Evolutionary conservation across 176 grass and related monocot genomes (phyloP).

Genomic region (Bothriochloa decipiens): DNA sequence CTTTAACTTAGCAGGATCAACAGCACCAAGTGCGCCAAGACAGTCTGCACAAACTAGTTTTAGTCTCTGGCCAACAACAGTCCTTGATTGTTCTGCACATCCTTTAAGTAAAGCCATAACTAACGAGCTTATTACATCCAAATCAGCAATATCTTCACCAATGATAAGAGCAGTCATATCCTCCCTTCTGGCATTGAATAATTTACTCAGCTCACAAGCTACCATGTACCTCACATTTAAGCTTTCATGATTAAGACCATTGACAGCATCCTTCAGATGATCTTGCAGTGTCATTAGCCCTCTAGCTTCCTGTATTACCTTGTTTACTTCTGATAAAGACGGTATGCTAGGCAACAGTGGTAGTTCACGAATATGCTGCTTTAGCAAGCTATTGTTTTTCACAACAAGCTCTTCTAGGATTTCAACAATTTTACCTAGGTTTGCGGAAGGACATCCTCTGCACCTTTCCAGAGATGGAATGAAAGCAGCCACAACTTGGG

Average conservation of each 20-base stretch:
- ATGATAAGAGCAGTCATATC: slow-evolving; percentile 83
- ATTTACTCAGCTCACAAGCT: slow-evolving; percentile 84
- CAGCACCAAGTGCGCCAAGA: slow-evolving; percentile 90
- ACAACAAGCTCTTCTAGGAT: slow-evolving; percentile 88
- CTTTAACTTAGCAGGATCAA: slow-evolving; percentile 97
- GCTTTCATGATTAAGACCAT: slow-evolving; percentile 97
- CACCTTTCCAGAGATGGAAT: slow-evolving; percentile 79
- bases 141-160: slow-evolving; percentile 72
- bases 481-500: slow-evolving; percentile 95
- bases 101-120: slow-evolving; percentile 86
- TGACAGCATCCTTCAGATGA: slow-evolving; percentile 82
- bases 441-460: slow-evolving; percentile 65
- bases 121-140: slow-evolving; percentile 89
- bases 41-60: slow-evolving; percentile 89
- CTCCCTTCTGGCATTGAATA: slow-evolving; percentile 79
- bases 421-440: slow-evolving; percentile 80
- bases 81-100: slow-evolving; percentile 91
- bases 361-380: slow-evolving; percentile 84
- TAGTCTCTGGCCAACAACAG: slow-evolving; percentile 80
- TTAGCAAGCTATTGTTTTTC: slow-evolving; percentile 66
- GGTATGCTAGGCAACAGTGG: slow-evolving; percentile 86
- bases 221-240: slow-evolving; percentile 98
- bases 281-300: slow-evolving; percentile 80
- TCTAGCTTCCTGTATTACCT: slow-evolving; percentile 90
- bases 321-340: slow-evolving; percentile 85